Evolutionary conservation across 768 basidiomycete species (phyloP).

Genomic region (Leccinum uliginosum): DNA sequence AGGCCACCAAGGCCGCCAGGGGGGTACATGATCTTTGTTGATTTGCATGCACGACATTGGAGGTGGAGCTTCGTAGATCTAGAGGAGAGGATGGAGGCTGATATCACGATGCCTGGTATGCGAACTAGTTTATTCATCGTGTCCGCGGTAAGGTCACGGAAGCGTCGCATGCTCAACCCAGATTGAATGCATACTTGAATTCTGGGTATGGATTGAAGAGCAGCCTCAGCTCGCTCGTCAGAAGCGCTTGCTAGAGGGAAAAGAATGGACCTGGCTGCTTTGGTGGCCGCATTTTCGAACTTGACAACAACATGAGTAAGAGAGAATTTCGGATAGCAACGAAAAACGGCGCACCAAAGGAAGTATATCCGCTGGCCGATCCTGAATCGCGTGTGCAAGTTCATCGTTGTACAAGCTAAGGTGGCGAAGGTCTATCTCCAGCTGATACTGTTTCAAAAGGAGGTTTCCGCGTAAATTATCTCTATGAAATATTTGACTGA

Average conservation of each 20-base stretch:
- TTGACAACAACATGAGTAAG: conserved; percentile 28
- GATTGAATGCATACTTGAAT: conserved; percentile 87
- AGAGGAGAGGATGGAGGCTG: conserved; percentile 89
- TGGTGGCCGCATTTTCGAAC: conserved; percentile 91
- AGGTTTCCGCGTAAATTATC: conserved; percentile 89
- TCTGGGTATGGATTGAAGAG: conserved; percentile 53
- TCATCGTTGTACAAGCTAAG: conserved; percentile 87
- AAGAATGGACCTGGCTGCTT: conserved; percentile 77
- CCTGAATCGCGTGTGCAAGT: conserved; percentile 90
- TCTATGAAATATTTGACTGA: conserved; percentile 30
- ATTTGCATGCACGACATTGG: conserved; percentile 88
- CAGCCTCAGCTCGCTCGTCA: conserved; percentile 42
- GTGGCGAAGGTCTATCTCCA: conserved; percentile 77
- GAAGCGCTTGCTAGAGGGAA: conserved; percentile 66
- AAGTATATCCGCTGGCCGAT: conserved; percentile 82
- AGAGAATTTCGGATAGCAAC: not conserved
- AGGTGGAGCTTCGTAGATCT: conserved; percentile 89
- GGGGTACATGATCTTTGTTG: conserved; percentile 74
- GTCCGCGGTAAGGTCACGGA: conserved; percentile 89
- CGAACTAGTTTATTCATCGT: conserved; percentile 96
- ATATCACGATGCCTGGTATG: conserved; percentile 96
- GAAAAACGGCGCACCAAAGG: conserved; percentile 59
- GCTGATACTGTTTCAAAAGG: conserved; percentile 79
- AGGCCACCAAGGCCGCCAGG: conserved; percentile 77
- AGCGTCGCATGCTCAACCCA: conserved; percentile 90